A percentile compares a stretch with the other conserved stretches of the same genome.
phyloP scores from a whole-genome alignment of 495 filamentous ascomycete genomes.

The Letharia lupina region DNA sequence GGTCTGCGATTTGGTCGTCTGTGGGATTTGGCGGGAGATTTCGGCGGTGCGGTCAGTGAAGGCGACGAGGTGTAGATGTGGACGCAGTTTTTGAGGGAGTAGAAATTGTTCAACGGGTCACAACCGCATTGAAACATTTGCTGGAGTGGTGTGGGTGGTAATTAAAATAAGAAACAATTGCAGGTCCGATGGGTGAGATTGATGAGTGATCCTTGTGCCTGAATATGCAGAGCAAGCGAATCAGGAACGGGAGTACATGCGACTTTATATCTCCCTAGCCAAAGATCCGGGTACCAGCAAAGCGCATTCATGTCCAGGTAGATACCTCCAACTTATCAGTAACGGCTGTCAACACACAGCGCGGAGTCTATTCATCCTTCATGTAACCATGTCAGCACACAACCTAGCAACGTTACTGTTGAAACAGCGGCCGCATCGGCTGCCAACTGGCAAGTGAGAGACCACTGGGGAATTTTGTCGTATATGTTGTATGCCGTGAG shows the following conservation, averaged over 20 bases:
- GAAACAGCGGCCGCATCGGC: neutral
- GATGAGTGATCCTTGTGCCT: neutral
- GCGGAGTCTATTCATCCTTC: neutral
- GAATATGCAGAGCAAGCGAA: neutral
- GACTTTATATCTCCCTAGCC: slow-evolving; percentile 3
- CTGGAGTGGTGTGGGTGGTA: neutral
- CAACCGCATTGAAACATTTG: slow-evolving; percentile 17
- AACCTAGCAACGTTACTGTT: neutral
- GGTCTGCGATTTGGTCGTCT: neutral
- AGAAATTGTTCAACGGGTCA: slow-evolving; percentile 12
- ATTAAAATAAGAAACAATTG: neutral
- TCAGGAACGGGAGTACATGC: neutral
- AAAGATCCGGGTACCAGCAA: neutral
- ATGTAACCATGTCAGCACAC: neutral
- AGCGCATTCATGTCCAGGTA: neutral
- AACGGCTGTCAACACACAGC: neutral
- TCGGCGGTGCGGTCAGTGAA: neutral
- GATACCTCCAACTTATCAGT: neutral
- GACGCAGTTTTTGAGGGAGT: slow-evolving; percentile 12
- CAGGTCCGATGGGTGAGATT: neutral
- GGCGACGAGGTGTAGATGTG: slow-evolving; percentile 10
- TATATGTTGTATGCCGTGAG: neutral
- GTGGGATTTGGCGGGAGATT: neutral
- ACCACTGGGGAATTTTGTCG: neutral
- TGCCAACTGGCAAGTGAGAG: neutral